phyloP scores from a whole-genome alignment of 2,329 filamentous ascomycete species.

The Verticillium nonalfalfae region DNA sequence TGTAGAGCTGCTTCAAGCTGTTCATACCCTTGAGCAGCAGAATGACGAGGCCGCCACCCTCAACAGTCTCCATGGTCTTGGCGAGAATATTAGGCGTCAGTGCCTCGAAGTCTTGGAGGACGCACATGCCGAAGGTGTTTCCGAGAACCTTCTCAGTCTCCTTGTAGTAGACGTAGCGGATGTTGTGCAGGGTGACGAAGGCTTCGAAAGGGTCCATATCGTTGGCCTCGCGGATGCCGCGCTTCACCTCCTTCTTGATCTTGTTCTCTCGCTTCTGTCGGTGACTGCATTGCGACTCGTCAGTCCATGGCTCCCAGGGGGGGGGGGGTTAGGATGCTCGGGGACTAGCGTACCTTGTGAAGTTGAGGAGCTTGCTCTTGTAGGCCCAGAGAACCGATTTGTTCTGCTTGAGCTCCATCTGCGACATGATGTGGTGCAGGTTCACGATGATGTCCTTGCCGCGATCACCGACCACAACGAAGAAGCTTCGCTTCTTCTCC shows the following conservation, averaged over 20 bases:
- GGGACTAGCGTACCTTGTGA: conserved; percentile 56
- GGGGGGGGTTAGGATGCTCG: not conserved
- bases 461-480: conserved; percentile 91
- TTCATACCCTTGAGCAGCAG: conserved; percentile 92
- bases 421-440: conserved; percentile 85
- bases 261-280: conserved; percentile 97
- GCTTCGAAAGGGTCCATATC: conserved; percentile 93
- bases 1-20: conserved; percentile 95
- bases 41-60: conserved; percentile 88
- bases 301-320: not conserved
- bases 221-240: conserved; percentile 87
- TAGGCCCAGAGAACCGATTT: conserved; percentile 98
- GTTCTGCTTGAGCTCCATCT: conserved; percentile 77
- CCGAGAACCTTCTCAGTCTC: conserved; percentile 98
- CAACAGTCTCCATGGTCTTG: conserved; percentile 92
- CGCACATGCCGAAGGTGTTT: conserved; percentile 98
- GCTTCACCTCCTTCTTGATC: conserved; percentile 97
- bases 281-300: conserved; percentile 49
- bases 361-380: conserved; percentile 93
- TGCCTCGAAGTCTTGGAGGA: conserved; percentile 95
- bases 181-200: conserved; percentile 92
- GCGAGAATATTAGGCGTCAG: conserved; percentile 96
- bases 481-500: conserved; percentile 97
- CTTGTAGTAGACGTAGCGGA: conserved; percentile 99
- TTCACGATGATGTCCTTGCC: conserved; percentile 92